Evolutionary conservation across 176 grass and related monocot species (phyloP).

Genomic region (Phoenix roebelenii): DNA sequence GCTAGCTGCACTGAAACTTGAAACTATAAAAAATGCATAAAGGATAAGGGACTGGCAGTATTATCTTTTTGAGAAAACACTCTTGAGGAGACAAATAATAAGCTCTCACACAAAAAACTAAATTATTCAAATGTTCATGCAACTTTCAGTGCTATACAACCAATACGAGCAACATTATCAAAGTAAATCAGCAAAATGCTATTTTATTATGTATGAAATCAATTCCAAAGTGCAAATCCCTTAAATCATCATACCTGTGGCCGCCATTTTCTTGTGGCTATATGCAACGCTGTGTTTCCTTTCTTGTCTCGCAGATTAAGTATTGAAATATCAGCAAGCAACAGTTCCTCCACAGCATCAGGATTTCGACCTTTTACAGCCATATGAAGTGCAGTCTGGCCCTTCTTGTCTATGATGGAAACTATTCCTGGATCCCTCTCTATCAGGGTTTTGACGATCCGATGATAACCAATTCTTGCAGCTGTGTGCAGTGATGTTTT

Average conservation of each 20-base stretch:
- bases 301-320: constrained; percentile 94
- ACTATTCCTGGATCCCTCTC: constrained; percentile 68
- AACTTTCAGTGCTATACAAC: too few species aligned
- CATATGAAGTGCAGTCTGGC: constrained; percentile 98
- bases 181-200: too few species aligned
- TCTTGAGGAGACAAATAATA: too few species aligned
- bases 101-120: too few species aligned
- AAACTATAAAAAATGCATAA: too few species aligned
- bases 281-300: constrained; percentile 83
- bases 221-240: too few species aligned
- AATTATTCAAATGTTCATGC: too few species aligned
- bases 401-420: constrained; percentile 79
- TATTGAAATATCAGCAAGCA: constrained; percentile 71
- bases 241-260: constrained; percentile 56
- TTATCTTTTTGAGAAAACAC: too few species aligned
- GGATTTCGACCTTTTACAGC: constrained; percentile 91
- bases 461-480: constrained; percentile 69
- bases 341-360: constrained; percentile 84
- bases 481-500: constrained; percentile 83
- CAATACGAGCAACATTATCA: too few species aligned
- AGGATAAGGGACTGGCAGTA: too few species aligned
- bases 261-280: constrained; percentile 98
- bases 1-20: too few species aligned
- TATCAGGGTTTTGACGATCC: constrained; percentile 68
- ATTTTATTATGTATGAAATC: too few species aligned